Conservation (phyloP, 345 rosid genomes). For the Gossypium ekmanianum region DNA sequence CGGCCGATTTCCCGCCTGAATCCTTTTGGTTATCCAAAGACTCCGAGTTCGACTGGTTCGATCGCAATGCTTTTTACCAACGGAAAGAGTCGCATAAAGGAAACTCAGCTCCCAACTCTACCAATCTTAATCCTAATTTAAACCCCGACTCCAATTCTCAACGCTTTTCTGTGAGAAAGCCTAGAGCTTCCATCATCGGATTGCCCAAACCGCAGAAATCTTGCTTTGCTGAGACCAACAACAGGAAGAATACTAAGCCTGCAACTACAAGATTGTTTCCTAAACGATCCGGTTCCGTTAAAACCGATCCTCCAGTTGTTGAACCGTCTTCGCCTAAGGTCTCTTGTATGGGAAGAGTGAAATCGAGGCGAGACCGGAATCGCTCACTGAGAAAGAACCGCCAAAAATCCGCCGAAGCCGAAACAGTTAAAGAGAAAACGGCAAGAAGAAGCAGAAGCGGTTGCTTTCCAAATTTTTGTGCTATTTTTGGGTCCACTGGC, state of each 20-base stretch:
- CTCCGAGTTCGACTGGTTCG: constrained; percentile 82
- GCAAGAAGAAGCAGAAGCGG: constrained; percentile 30
- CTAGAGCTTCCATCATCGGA: constrained; percentile 67
- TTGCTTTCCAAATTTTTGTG: constrained; percentile 39
- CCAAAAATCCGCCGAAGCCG: constrained; percentile 28
- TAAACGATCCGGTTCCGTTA: constrained; percentile 40
- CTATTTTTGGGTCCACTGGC: constrained; percentile 37
- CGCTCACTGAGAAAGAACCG: constrained; percentile 34
- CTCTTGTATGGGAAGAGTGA: constrained; percentile 90
- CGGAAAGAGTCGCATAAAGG: constrained; percentile 77
- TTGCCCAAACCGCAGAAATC: constrained; percentile 74
- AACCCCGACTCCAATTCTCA: constrained; percentile 44
- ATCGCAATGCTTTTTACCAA: constrained; percentile 71
- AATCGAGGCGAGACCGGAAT: constrained; percentile 66
- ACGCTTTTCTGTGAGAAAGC: constrained; percentile 44
- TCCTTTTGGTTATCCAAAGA: constrained; percentile 75
- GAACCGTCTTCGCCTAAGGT: constrained; percentile 93
- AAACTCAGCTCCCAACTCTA: constrained; percentile 29
- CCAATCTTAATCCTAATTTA: constrained; percentile 27
- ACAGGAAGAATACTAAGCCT: constrained; percentile 39
- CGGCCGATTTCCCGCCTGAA: constrained; percentile 70
- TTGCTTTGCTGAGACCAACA: constrained; percentile 49
- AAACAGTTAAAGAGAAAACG: constrained; percentile 24
- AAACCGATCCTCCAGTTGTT: constrained; percentile 32
- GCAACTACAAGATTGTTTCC: constrained; percentile 50